These are phyloP conservation scores for Daldinia vernicosa DNA, from an alignment of 495 filamentous ascomycete species.

Conservation along the genomic window DNA sequence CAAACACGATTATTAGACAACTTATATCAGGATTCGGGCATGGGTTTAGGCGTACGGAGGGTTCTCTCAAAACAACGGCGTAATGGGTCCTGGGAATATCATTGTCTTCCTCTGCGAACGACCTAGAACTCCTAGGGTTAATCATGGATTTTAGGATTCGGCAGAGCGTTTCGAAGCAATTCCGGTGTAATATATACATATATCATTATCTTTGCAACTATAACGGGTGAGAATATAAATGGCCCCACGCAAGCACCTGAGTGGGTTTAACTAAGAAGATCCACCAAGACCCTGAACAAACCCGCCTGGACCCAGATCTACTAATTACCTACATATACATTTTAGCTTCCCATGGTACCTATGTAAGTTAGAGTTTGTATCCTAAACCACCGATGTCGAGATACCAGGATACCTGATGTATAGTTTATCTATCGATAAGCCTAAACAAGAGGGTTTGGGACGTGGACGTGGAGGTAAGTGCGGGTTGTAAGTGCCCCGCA, in stretches of 20 bases:
- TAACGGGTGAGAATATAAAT: not conserved
- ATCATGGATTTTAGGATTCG: not conserved
- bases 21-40: constrained; percentile 3
- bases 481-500: constrained; percentile 25
- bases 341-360: not conserved
- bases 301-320: not conserved
- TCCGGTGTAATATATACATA: constrained; percentile 15
- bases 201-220: not conserved
- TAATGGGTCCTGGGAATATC: constrained; percentile 13
- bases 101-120: not conserved
- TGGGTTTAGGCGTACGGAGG: constrained; percentile 11
- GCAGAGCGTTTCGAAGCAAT: constrained; percentile 22
- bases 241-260: not conserved
- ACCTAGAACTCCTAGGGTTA: not conserved
- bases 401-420: not conserved
- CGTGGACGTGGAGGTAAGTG: not conserved
- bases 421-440: constrained; percentile 18
- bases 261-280: not conserved
- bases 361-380: not conserved
- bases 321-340: not conserved
- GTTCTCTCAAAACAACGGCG: constrained; percentile 15
- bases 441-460: not conserved
- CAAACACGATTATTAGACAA: constrained; percentile 26
- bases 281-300: not conserved
- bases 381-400: not conserved